A percentile compares a stretch with the other conserved stretches of the same genome.
phyloP scores from a whole-genome alignment of 176 grass and related monocot genomes.

The Rhynchospora breviuscula region DNA sequence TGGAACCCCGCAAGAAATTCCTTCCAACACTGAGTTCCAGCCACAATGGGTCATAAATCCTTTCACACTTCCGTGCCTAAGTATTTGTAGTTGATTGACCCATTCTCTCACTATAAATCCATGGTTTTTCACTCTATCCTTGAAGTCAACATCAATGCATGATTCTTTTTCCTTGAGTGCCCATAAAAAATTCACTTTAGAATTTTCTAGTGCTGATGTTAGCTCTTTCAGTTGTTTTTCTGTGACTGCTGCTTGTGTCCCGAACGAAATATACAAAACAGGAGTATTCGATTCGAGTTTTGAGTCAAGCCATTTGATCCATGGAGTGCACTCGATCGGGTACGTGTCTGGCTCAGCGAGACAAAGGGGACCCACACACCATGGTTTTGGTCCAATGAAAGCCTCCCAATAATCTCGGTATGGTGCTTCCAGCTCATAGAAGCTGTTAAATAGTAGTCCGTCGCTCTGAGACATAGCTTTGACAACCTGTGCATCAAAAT shows the following conservation, averaged over 20 bases:
- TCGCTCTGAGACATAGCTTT: background rate
- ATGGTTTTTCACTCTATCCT: background rate
- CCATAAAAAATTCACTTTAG: conserved; percentile 2
- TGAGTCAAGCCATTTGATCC: conserved; percentile 16
- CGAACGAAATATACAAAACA: conserved; percentile 14
- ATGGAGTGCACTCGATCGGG: background rate
- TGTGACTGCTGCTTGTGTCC: background rate
- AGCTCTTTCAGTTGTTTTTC: conserved; percentile 5
- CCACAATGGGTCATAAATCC: conserved; percentile 15
- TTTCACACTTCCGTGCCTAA: background rate
- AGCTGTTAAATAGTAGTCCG: background rate
- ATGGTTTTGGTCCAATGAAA: background rate
- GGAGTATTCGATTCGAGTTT: background rate
- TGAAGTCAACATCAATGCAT: background rate
- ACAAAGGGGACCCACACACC: background rate
- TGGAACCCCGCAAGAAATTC: conserved; percentile 6
- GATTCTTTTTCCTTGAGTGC: background rate
- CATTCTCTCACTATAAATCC: conserved; percentile 9
- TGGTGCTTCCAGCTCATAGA: background rate
- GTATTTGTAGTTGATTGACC: conserved; percentile 14
- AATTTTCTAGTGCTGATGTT: background rate
- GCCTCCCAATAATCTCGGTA: background rate
- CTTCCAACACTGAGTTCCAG: conserved; percentile 5
- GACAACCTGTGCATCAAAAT: background rate
- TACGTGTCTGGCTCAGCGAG: background rate